A percentile compares a stretch with the other conserved stretches of the same genome.
Evolutionary conservation across 495 filamentous ascomycete species (phyloP).

Genomic region (Letharia lupina): DNA sequence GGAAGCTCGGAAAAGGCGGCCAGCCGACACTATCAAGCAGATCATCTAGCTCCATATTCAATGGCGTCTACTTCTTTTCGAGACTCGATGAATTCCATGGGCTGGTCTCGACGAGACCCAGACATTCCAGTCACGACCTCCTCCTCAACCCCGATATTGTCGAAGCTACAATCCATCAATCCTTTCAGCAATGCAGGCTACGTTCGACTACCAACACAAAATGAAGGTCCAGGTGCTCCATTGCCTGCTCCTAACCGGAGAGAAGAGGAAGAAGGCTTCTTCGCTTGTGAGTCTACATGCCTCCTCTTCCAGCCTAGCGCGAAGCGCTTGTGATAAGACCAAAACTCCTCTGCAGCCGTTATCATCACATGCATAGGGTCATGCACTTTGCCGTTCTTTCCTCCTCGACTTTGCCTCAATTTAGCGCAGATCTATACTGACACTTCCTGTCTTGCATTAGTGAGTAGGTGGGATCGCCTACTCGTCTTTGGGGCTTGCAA

Average conservation of each 20-base stretch:
- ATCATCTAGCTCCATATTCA: constrained; percentile 15
- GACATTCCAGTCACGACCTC: constrained; percentile 75
- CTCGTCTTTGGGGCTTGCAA: constrained; percentile 90
- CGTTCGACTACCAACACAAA: constrained; percentile 77
- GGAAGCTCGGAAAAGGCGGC: constrained; percentile 19
- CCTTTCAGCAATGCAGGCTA: constrained; percentile 81
- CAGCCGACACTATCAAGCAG: constrained; percentile 17
- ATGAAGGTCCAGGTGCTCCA: constrained; percentile 75
- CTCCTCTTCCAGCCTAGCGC: constrained; percentile 15
- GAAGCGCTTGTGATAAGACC: constrained; percentile 26
- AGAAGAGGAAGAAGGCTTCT: constrained; percentile 92
- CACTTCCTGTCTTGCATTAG: constrained; percentile 38
- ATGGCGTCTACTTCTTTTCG: constrained; percentile 92
- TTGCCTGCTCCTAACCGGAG: constrained; percentile 75
- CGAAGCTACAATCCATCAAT: constrained; percentile 75
- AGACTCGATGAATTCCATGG: constrained; percentile 87
- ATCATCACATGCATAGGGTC: constrained; percentile 28
- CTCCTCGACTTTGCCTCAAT: constrained; percentile 9
- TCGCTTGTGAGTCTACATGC: constrained; percentile 73
- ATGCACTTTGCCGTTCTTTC: constrained; percentile 28
- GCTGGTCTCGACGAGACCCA: constrained; percentile 82
- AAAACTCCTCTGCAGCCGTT: constrained; percentile 30
- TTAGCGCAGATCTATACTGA: constrained; percentile 21
- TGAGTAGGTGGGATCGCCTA: constrained; percentile 94
- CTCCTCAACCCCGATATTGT: constrained; percentile 59